Conservation (phyloP, 1,284 basidiomycete species). For the Pholiota adiposa region DNA sequence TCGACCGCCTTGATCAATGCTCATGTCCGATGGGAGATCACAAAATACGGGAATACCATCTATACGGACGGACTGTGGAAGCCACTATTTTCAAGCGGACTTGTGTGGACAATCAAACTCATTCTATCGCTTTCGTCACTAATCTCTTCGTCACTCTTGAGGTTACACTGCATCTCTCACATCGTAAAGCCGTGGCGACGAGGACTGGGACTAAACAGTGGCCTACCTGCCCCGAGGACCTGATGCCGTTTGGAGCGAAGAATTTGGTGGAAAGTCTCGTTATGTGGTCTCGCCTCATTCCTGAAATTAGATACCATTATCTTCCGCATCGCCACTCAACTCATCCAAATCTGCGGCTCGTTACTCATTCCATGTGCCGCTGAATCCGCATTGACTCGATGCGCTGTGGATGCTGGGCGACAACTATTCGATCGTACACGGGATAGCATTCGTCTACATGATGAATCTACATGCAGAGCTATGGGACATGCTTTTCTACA, state of each 20-base stretch:
- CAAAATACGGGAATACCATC: slow-evolving; percentile 1
- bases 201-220: slow-evolving; percentile 4
- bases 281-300: slow-evolving; percentile 11
- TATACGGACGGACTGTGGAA: not conserved
- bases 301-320: slow-evolving; percentile 6
- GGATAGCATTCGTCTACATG: slow-evolving; percentile 1
- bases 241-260: slow-evolving; percentile 15
- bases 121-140: slow-evolving; percentile 3
- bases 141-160: not conserved
- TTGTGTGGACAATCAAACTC: slow-evolving; percentile 1
- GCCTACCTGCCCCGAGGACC: slow-evolving; percentile 14
- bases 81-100: not conserved
- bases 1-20: slow-evolving; percentile 4
- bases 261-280: slow-evolving; percentile 10
- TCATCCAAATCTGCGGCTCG: slow-evolving; percentile 8
- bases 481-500: not conserved
- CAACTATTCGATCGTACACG: slow-evolving; percentile 4
- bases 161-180: not conserved
- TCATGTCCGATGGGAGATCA: slow-evolving; percentile 7
- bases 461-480: not conserved
- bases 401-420: not conserved
- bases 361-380: slow-evolving; percentile 6
- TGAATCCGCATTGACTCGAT: not conserved
- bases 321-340: slow-evolving; percentile 9
- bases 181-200: slow-evolving; percentile 9